Percentiles rank a stretch among this genome's conserved stretches.
Conservation (phyloP, 495 filamentous ascomycete species). For the Aspergillus diversus region DNA sequence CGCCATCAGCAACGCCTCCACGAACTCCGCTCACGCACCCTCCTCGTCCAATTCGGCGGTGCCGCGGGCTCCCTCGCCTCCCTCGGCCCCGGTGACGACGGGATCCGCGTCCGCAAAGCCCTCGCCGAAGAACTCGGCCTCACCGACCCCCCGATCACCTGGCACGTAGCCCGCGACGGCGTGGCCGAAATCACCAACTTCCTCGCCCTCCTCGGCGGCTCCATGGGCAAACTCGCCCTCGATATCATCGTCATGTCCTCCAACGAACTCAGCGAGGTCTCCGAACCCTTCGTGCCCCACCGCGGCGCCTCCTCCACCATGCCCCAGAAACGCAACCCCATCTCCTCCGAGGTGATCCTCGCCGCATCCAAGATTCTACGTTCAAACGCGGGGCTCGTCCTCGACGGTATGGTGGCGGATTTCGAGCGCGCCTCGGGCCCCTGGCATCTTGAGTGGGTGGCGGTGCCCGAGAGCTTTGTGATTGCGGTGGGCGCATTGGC, state of each 20-base stretch:
- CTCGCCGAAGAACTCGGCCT: slow-evolving; percentile 43
- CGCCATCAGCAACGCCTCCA: slow-evolving; percentile 44
- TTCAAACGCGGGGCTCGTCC: slow-evolving; percentile 51
- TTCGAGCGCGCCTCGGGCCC: slow-evolving; percentile 57
- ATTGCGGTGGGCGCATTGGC: slow-evolving; percentile 51
- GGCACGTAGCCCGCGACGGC: slow-evolving; percentile 51
- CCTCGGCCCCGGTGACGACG: slow-evolving; percentile 36
- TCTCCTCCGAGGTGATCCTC: slow-evolving; percentile 55
- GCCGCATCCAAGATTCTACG: slow-evolving; percentile 54
- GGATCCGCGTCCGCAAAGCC: slow-evolving; percentile 44
- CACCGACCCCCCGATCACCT: slow-evolving; percentile 49
- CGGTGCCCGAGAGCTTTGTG: slow-evolving; percentile 55
- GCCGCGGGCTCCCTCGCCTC: slow-evolving; percentile 53
- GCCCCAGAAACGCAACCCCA: slow-evolving; percentile 61
- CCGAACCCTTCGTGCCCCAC: slow-evolving; percentile 57
- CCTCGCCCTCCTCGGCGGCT: slow-evolving; percentile 52
- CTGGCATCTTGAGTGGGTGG: slow-evolving; percentile 60
- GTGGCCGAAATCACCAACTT: slow-evolving; percentile 55
- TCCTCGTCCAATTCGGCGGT: slow-evolving; percentile 53
- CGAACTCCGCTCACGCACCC: slow-evolving; percentile 38
- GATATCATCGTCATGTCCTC: slow-evolving; percentile 60
- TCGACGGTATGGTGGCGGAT: slow-evolving; percentile 58
- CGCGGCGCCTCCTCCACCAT: slow-evolving; percentile 57
- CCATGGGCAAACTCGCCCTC: slow-evolving; percentile 55
- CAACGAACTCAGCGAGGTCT: slow-evolving; percentile 57